Conservation (phyloP, 129 eudicot genomes). For the Artemisia annua region DNA sequence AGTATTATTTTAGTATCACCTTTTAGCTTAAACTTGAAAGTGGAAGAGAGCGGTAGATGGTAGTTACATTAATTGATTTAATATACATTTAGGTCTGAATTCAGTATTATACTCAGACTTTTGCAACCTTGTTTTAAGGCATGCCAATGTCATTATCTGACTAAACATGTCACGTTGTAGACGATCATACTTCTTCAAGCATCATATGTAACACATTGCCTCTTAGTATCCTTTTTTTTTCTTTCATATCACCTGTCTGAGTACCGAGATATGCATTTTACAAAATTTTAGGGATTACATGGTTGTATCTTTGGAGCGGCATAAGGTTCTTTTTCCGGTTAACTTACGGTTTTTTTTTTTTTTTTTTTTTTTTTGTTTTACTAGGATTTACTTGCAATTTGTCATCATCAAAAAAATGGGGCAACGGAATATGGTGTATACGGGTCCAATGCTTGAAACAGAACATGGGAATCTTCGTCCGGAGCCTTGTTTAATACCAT, state of each 20-base stretch:
- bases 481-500: constrained; percentile 51
- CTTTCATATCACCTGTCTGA: not conserved
- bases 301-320: not conserved
- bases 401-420: constrained; percentile 47
- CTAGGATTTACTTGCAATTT: constrained; percentile 42
- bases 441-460: constrained; percentile 53
- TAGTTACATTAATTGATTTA: constrained; percentile 2
- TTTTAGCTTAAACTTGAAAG: not conserved
- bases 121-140: constrained; percentile 1
- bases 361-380: not conserved
- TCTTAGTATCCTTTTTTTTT: constrained; percentile 16
- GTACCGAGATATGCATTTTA: not conserved
- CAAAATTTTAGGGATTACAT: not conserved
- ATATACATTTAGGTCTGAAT: not conserved
- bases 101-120: not conserved
- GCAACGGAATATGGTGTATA: constrained; percentile 63
- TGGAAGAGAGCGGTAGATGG: not conserved
- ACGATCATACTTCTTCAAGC: not conserved
- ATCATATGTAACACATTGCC: constrained; percentile 15
- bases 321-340: constrained; percentile 6
- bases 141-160: not conserved
- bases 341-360: not conserved
- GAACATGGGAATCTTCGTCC: constrained; percentile 62
- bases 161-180: not conserved
- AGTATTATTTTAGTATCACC: not conserved